Evolutionary conservation across 202 grass and related monocot species (phyloP).

Genomic region (Sporobolus alterniflorus): DNA sequence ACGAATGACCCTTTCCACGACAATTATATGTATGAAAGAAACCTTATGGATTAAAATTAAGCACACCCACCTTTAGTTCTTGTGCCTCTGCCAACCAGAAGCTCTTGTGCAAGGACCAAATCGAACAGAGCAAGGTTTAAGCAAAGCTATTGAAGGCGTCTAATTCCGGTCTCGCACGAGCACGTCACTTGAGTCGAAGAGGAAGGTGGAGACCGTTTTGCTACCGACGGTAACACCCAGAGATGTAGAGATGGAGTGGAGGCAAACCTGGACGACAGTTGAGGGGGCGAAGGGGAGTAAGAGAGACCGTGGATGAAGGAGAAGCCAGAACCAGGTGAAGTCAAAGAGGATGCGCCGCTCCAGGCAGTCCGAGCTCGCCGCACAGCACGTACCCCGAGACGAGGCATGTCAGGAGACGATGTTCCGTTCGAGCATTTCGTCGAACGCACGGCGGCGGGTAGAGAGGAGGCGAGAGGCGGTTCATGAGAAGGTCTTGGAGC

Average conservation of each 20-base stretch:
- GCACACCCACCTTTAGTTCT: too few relatives aligned
- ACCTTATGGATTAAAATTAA: too few relatives aligned
- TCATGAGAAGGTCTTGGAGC: too few relatives aligned
- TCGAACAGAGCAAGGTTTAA: constrained; percentile 18
- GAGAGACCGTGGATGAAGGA: constrained; percentile 76
- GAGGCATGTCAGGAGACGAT: too few relatives aligned
- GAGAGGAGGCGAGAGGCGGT: too few relatives aligned
- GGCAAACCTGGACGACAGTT: constrained; percentile 75
- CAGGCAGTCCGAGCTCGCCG: constrained; percentile 82
- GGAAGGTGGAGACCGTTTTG: neutral
- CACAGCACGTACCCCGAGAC: too few relatives aligned
- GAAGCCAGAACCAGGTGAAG: constrained; percentile 52
- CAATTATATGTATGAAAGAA: too few relatives aligned
- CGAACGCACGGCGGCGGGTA: too few relatives aligned
- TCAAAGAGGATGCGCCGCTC: constrained; percentile 62
- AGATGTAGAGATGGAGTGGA: neutral
- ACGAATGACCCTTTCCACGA: too few relatives aligned
- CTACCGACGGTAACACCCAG: neutral
- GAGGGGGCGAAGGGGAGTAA: constrained; percentile 78
- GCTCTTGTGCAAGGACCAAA: neutral
- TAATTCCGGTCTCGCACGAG: neutral
- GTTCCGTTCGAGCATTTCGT: too few relatives aligned
- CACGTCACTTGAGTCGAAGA: neutral
- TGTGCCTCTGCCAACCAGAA: too few relatives aligned
- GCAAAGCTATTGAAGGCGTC: neutral